phyloP scores from a whole-genome alignment of 352 stramenopile genomes.

The Pythium myriotylum region DNA sequence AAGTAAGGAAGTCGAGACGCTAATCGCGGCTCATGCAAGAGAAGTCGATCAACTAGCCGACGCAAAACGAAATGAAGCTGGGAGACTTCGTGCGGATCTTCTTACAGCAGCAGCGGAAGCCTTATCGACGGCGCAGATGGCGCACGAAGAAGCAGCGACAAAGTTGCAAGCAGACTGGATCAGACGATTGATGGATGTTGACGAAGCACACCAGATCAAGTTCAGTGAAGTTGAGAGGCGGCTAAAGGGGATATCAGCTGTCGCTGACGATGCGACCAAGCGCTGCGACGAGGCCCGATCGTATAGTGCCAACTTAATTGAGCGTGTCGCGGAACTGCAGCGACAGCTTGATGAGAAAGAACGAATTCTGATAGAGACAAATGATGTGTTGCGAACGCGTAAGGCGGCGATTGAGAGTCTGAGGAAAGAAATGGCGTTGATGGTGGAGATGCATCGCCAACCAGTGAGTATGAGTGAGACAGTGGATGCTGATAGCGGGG shows the following conservation, averaged over 20 bases:
- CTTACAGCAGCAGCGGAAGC: background rate
- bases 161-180: background rate
- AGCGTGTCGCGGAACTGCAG: constrained; percentile 13
- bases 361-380: constrained; percentile 27
- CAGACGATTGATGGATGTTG: background rate
- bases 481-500: background rate
- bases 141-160: background rate
- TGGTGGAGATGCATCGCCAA: constrained; percentile 17
- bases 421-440: constrained; percentile 38
- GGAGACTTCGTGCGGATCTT: constrained; percentile 5
- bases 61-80: background rate
- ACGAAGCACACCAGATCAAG: background rate
- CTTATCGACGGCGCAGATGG: background rate
- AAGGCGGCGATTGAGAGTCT: constrained; percentile 56
- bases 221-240: constrained; percentile 1
- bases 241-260: background rate
- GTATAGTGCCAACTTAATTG: background rate
- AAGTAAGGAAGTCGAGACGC: background rate
- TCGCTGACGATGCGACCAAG: background rate
- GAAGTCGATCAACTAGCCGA: constrained; percentile 3
- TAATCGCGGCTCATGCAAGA: background rate
- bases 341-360: constrained; percentile 23
- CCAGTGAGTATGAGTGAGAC: background rate
- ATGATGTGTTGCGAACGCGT: constrained; percentile 36
- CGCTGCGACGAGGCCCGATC: background rate